Evolutionary conservation across 306 rosid species (phyloP), one percentile per base, ranked within the genome.

Genomic region (Fragaria ananassa): DNA sequence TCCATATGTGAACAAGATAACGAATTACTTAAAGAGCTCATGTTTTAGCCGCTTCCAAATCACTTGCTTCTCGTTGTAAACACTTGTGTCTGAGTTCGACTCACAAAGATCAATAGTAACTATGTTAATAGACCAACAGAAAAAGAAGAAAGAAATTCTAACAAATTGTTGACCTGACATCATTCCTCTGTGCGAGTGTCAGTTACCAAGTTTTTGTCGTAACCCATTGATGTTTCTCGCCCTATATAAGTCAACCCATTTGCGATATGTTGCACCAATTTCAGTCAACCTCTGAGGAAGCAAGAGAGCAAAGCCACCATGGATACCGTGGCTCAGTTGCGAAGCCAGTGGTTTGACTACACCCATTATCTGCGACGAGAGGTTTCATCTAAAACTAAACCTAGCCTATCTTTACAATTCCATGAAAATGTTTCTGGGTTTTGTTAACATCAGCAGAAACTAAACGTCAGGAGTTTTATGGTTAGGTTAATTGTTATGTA

Each of bases 301-400:
- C 19, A 51, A 19, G 19, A 18, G 51, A 71, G 39, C 63, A 14
- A 72, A 67, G 64, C 49, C 27, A 71, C 76, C 87, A 92, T 92
- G 97, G 96, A 88, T 45, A 87, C 76, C 54, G 57, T 85, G 49
- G 17, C 71, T 73, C 96, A 86, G 81, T 57, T 85, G 87, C 85
- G 54, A 76, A 77, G 67, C 45, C 89, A 84, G 82, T 78, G 87
- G 25, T 72, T 57, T 5, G 90, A 92, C 18, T 87, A 74, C 77
- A 69, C 81, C 78, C 77, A 86, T 8, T 63, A 64, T 53, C 78
- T 92, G 57, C 79, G 82, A 41, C 86, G 71, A 13, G 88, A 92
- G 96, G 97, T 88, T 58, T 69, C 35, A 58, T 14, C 61, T 13
- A 29, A 51, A 18, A 7, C 12, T 29, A 34, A 70, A 15, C 6